Evolutionary conservation across 1,139 yeast species (phyloP), one percentile per base, ranked within the genome.

Genomic region (Pichia sp.): DNA sequence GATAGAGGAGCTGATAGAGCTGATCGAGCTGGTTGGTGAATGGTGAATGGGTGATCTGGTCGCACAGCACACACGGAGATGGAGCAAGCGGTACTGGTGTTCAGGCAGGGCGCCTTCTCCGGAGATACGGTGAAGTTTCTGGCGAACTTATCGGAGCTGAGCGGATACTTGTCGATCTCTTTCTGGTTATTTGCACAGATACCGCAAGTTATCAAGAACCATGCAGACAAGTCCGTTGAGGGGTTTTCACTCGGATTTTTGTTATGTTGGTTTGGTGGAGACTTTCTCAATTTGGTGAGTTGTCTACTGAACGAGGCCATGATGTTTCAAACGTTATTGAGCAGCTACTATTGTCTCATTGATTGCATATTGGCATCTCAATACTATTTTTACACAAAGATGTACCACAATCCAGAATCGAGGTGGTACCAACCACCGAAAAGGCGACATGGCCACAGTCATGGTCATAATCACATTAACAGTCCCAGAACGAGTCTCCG

Each of bases 171-270:
- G 10, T 74, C 83, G 1, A 64, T 78, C 37, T 59, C 67, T 10
- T 64, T 84, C 36, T 87, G 96, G 84, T 66, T 87, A 30, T 77
- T 87, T 49, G 95, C 96, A 1, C 93, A 85, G 55, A 60, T 85
- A 19, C 97, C 97, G 0, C 98, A 88, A 55, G 78, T 86, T 15
- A 60, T 77, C 41, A 75, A 79, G 51, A 88, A 88, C 51, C 84
- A 82, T 57, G 65, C 65, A 23, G 74, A 70, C 53, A 79, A 84
- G 52, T 80, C 94, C 1, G 94, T 93, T 1, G 94, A 80, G 27
- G 97, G 96, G 1, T 67, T 91, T 22, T 82, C 95, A 7, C 73
- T 82, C n/a, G 68, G 70, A 9, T 86, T 88, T 50, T 66, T 91
- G 6, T 45, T 72, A 15, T 74, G 82, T 38, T 87, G 96, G 96